phyloP scores from a whole-genome alignment of 2,329 filamentous ascomycete genomes.

The Beauveria caledonica region DNA sequence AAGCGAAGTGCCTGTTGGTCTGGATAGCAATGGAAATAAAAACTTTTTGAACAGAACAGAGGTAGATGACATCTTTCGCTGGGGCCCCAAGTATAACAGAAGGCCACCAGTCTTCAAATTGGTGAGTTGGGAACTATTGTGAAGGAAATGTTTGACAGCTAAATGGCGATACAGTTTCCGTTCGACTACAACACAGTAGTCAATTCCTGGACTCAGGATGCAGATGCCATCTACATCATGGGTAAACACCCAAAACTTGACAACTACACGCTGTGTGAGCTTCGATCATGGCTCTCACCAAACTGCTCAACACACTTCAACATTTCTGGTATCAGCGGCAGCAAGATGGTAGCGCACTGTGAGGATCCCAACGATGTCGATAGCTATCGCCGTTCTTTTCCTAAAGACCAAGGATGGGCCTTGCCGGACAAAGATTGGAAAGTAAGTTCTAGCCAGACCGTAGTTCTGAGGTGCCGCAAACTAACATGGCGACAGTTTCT shows the following conservation, averaged over 20 bases:
- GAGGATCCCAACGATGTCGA: slow-evolving; percentile 45
- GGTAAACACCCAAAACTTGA: slow-evolving; percentile 34
- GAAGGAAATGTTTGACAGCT: not conserved
- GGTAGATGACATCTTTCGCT: slow-evolving; percentile 64
- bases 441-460: slow-evolving; percentile 13
- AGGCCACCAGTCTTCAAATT: slow-evolving; percentile 44
- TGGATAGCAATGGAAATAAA: slow-evolving; percentile 16
- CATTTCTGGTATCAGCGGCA: slow-evolving; percentile 48
- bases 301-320: slow-evolving; percentile 58
- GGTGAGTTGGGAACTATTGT: slow-evolving; percentile 24
- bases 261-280: slow-evolving; percentile 59
- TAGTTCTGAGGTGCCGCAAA: not conserved
- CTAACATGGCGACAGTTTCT: slow-evolving; percentile 28
- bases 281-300: slow-evolving; percentile 55
- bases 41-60: slow-evolving; percentile 47
- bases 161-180: slow-evolving; percentile 36
- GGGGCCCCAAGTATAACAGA: slow-evolving; percentile 45
- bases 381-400: slow-evolving; percentile 42
- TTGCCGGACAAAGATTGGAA: slow-evolving; percentile 41
- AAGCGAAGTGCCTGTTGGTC: slow-evolving; percentile 26
- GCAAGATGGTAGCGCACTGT: slow-evolving; percentile 52
- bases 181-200: slow-evolving; percentile 57
- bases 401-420: slow-evolving; percentile 22
- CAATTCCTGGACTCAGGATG: slow-evolving; percentile 35
- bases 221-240: slow-evolving; percentile 57